Base-by-base conservation (phyloP, 1,284 basidiomycete species). In the Inonotus obliquus region DNA sequence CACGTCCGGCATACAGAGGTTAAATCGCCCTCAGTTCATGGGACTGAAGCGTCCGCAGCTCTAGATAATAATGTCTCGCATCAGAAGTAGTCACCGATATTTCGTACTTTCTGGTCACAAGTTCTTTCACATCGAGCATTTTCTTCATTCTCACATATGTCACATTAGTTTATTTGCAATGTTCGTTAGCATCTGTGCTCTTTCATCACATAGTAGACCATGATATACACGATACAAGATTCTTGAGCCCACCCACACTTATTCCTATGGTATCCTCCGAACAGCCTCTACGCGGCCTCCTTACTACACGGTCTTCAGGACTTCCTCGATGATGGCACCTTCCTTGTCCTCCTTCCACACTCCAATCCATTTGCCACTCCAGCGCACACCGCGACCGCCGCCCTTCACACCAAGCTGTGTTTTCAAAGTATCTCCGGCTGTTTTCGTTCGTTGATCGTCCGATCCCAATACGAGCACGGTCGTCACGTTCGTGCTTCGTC, bases 351-450 rank as follows among this genome's bases (percentile, higher is more conserved):
- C 75, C 65, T 77, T 83, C 76, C 76, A 77, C 6, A 76, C 74
- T 1, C 75, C 76, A n/a, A 67, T 70, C 64, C 78, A 81, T 71
- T 89, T 89, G 1, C 87, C 86, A 67, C 85, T 88, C 87, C 85
- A 89, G 62, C 77, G 79, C 21, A 73, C 69, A 2, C 84, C 86
- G 69, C 84, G 86, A 3, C 85, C 85, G 19, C 85, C 86, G 11
- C 84, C 87, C 74, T 85, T 89, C 45, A 86, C 77, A 10, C 75
- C 76, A 32, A 87, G 73, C 65, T 77, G 81, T 1, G 69, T 66
- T 71, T 86, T 91, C 60, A 92, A 66, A 11, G 70, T 72, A 21
- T 86, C 84, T 1, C 87, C 86, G 1, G 75, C 73, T 61, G 74
- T 74, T 73, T 88, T 90, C 21, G 89, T 86, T 7, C 77, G 73